Evolutionary conservation across 176 grass and related monocot genomes (phyloP).

Genomic region (Areca catechu): DNA sequence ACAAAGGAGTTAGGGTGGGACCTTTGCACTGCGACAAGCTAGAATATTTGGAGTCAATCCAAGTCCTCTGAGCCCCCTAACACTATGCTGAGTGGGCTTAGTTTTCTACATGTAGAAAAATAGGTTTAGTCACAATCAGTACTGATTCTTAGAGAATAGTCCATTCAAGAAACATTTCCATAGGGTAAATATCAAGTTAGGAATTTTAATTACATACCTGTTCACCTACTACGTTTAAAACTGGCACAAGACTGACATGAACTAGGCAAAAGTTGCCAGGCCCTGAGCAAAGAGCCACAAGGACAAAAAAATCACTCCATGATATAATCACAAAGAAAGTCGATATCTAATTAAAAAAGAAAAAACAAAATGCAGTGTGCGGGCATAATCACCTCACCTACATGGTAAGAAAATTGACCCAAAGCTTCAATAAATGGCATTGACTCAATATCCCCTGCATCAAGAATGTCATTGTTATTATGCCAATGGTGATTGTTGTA

Average conservation of each 20-base stretch:
- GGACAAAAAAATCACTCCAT: not conserved
- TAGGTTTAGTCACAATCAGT: not conserved
- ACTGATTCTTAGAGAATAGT: no score
- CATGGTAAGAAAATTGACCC: constrained; percentile 35
- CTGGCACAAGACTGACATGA: constrained; percentile 38
- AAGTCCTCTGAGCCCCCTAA: constrained; percentile 34
- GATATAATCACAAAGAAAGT: constrained; percentile 2
- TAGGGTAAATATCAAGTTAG: no score
- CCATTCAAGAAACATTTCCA: no score
- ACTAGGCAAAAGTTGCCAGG: constrained; percentile 33
- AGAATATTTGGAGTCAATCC: constrained; percentile 39
- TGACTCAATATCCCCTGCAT: constrained; percentile 40
- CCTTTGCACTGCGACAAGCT: constrained; percentile 40
- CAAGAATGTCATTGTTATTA: not conserved
- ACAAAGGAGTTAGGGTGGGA: not conserved
- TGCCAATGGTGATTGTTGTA: no score
- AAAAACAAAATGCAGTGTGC: no score
- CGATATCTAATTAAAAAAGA: not conserved
- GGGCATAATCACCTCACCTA: constrained; percentile 20
- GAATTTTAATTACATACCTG: constrained; percentile 20
- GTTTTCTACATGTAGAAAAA: constrained; percentile 31
- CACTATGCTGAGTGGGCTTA: constrained; percentile 52
- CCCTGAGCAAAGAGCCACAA: constrained; percentile 23
- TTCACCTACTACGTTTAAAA: constrained; percentile 41
- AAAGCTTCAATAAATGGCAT: constrained; percentile 43